These are phyloP conservation scores for Glutinoglossum americanum DNA, from an alignment of 495 filamentous ascomycete genomes.

Conservation along the genomic window DNA sequence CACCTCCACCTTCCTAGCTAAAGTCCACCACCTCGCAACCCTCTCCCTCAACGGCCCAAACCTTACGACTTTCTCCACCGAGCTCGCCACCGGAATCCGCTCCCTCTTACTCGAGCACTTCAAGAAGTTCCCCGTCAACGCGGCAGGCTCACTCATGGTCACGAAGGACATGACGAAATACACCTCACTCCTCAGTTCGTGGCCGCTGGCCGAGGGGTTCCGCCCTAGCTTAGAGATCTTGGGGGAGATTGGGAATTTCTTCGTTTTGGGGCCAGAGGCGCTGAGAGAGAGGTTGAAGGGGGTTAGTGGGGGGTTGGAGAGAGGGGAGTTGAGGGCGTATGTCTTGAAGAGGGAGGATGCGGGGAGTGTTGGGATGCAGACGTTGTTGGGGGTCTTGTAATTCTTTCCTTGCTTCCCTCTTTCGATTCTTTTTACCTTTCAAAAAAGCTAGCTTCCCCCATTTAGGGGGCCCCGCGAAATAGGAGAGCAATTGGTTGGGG, in stretches of 20 bases:
- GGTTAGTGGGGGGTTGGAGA: conserved; percentile 20
- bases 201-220: conserved; percentile 51
- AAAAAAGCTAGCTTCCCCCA: too few relatives aligned
- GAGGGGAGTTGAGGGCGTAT: conserved; percentile 75
- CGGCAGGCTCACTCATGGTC: conserved; percentile 82
- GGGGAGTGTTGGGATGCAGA: conserved; percentile 57
- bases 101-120: conserved; percentile 72
- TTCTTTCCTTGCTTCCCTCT: too few relatives aligned
- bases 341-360: conserved; percentile 65
- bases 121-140: conserved; percentile 78
- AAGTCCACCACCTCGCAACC: conserved; percentile 34
- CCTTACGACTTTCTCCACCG: conserved; percentile 53
- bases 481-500: too few relatives aligned
- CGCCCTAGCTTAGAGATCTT: conserved; percentile 58
- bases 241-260: conserved; percentile 86
- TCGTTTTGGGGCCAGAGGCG: conserved; percentile 83
- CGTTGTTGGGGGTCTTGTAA: conserved; percentile 31
- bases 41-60: conserved; percentile 54
- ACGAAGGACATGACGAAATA: conserved; percentile 92
- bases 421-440: too few relatives aligned
- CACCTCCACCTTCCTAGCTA: conserved; percentile 54
- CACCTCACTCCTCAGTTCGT: conserved; percentile 55
- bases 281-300: conserved; percentile 69
- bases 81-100: conserved; percentile 63
- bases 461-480: too few relatives aligned